phyloP scores from a whole-genome alignment of 2,329 filamentous ascomycete genomes.

The Ophiognomonia clavigignenti-juglandacearum region DNA sequence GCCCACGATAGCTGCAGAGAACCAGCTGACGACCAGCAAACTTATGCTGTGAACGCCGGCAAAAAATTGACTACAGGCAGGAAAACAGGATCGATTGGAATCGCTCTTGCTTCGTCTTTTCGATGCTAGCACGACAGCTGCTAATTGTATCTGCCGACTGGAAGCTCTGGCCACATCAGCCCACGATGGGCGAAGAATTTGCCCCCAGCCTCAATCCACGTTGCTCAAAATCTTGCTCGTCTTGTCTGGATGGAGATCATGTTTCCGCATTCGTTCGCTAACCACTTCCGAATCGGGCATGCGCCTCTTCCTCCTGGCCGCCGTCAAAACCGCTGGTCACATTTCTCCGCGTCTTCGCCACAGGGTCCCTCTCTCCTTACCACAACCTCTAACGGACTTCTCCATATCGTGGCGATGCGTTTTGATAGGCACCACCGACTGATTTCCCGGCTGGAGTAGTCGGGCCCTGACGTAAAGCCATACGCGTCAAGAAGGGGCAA shows the following conservation, averaged over 20 bases:
- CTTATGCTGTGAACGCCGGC: background rate
- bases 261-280: conserved; percentile 28
- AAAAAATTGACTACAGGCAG: background rate
- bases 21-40: background rate
- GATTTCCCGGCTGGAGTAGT: background rate
- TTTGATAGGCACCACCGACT: conserved; percentile 1
- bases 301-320: conserved; percentile 10
- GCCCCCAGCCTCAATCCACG: background rate
- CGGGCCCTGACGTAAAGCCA: background rate
- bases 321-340: conserved; percentile 19
- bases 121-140: background rate
- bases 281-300: conserved; percentile 26
- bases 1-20: background rate
- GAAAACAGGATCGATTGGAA: background rate
- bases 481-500: background rate
- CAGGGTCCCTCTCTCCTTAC: conserved; percentile 5
- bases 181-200: background rate
- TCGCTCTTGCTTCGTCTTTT: background rate
- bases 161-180: background rate
- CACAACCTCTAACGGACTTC: conserved; percentile 6
- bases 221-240: background rate
- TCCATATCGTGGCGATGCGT: conserved; percentile 12
- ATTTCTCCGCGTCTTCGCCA: conserved; percentile 16
- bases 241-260: conserved; percentile 12
- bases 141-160: conserved; percentile 4